phyloP scores from a whole-genome alignment of 208 protist species.

The Acanthamoeba lenticulata region DNA sequence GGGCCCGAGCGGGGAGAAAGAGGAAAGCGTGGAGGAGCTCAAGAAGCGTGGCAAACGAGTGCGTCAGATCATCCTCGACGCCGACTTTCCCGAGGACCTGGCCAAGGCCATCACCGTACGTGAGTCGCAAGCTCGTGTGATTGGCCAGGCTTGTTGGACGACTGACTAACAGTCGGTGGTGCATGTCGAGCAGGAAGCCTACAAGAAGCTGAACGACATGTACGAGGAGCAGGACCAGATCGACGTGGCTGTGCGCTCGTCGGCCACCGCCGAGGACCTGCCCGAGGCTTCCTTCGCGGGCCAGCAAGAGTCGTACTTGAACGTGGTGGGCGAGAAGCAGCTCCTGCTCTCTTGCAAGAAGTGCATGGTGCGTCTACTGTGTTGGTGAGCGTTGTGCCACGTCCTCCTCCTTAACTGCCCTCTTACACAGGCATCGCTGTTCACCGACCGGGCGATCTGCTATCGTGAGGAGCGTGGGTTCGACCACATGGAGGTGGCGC shows the following conservation, averaged over 20 bases:
- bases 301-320: slow-evolving; percentile 78
- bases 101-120: slow-evolving; percentile 4
- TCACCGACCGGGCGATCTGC: slow-evolving; percentile 77
- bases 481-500: slow-evolving; percentile 71
- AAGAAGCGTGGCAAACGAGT: not conserved
- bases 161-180: not conserved
- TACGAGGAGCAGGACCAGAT: slow-evolving; percentile 38
- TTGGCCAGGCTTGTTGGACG: too few relatives aligned
- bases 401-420: not conserved
- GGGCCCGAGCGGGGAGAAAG: not conserved
- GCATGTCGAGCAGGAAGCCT: slow-evolving; percentile 3
- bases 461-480: slow-evolving; percentile 74
- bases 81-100: slow-evolving; percentile 33
- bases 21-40: slow-evolving; percentile 25
- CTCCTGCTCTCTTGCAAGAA: slow-evolving; percentile 69
- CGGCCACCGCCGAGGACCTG: slow-evolving; percentile 81
- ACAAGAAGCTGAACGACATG: slow-evolving; percentile 36
- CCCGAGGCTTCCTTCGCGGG: slow-evolving; percentile 77
- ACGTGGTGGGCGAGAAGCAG: slow-evolving; percentile 70
- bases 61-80: not conserved
- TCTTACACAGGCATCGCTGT: slow-evolving; percentile 71
- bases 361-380: slow-evolving; percentile 58
- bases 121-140: too few relatives aligned
- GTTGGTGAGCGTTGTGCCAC: not conserved
- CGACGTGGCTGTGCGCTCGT: slow-evolving; percentile 77